Evolutionary conservation across 2,329 filamentous ascomycete genomes (phyloP), one percentile per base, ranked within the genome.

Genomic region (Cladosporium sp.): DNA sequence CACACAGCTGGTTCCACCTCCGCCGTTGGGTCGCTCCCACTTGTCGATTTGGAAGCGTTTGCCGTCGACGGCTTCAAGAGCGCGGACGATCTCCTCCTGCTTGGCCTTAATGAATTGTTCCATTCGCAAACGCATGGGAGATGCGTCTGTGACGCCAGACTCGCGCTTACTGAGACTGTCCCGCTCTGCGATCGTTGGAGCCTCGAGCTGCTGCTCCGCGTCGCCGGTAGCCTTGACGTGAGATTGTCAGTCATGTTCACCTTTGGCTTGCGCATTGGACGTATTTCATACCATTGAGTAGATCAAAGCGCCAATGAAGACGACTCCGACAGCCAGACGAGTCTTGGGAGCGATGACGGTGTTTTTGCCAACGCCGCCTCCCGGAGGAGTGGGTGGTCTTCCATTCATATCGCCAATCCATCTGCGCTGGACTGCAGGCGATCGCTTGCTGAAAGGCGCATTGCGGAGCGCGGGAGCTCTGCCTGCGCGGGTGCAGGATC

Each of bases 121-220:
- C 94, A 99, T 97, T 63, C 93, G 90, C 59, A 99, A 82, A 58
- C 94, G 92, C 93, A 99, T 97, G 1, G 94, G 92, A 14, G 93
- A 97, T 67, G 86, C 80, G 59, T 87, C 82, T 50, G 82, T 88
- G 51, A 97, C 82, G 63, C 86, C 85, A 59, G 85, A 83, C 73
- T 94, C 89, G 62, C 88, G 87, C 76, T 94, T 96, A 66, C 85
- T 83, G 62, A 91, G 82, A 64, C 84, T 86, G 74, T 97, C 94
- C 68, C 90, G 86, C 71, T 96, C 90, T 67, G 91, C 92, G 65
- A 97, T 89, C 40, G 88, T 84, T 30, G 89, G 82, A 49, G 77
- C 70, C 67, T 92, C 88, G 69, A 75, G 70, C 65, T 77, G 69
- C 59, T 75, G 65, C 38, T 73, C 69, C 7, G 54, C 42, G 58